Percentiles rank a stretch among this genome's conserved stretches.
These are phyloP conservation scores for Hirschfeldia incana DNA, from an alignment of 345 rosid species.

Conservation along the genomic window DNA sequence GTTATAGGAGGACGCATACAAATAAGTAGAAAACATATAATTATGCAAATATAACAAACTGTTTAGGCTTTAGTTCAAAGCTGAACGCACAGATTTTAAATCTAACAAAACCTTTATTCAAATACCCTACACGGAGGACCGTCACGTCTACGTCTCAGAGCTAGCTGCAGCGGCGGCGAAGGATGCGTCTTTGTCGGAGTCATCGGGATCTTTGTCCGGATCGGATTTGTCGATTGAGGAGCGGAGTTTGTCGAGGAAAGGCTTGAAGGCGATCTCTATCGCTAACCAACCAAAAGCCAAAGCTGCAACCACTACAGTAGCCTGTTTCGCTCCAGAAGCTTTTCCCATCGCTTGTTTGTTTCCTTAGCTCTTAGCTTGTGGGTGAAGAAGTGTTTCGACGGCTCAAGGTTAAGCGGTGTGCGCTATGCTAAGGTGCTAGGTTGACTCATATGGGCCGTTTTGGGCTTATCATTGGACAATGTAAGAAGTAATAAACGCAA, in stretches of 20 bases:
- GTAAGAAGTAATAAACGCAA: not conserved
- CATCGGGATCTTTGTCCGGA: conserved; percentile 68
- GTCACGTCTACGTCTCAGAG: not conserved
- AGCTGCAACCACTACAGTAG: conserved; percentile 69
- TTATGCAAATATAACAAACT: not conserved
- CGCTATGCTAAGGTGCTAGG: not conserved
- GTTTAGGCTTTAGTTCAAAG: not conserved
- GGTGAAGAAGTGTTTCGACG: not conserved
- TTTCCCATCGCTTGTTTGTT: conserved; percentile 16
- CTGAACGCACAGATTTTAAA: not conserved
- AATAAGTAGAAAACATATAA: not conserved
- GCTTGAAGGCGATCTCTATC: conserved; percentile 61
- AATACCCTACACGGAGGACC: conserved; percentile 1
- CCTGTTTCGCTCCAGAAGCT: conserved; percentile 48
- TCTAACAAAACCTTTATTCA: conserved; percentile 11
- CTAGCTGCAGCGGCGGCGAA: not conserved
- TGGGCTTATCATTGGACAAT: not conserved
- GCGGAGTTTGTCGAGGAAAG: conserved; percentile 66
- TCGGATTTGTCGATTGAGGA: conserved; percentile 74
- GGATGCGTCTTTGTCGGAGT: conserved; percentile 9
- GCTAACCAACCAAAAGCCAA: conserved; percentile 58
- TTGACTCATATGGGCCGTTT: not conserved
- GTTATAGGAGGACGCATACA: not conserved
- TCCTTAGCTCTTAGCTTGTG: not conserved
- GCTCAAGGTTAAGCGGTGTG: not conserved